Percentiles rank a stretch among this genome's conserved stretches.
These are phyloP conservation scores for Ogataea chonburiensis DNA, from an alignment of 805 yeast species.

Conservation along the genomic window DNA sequence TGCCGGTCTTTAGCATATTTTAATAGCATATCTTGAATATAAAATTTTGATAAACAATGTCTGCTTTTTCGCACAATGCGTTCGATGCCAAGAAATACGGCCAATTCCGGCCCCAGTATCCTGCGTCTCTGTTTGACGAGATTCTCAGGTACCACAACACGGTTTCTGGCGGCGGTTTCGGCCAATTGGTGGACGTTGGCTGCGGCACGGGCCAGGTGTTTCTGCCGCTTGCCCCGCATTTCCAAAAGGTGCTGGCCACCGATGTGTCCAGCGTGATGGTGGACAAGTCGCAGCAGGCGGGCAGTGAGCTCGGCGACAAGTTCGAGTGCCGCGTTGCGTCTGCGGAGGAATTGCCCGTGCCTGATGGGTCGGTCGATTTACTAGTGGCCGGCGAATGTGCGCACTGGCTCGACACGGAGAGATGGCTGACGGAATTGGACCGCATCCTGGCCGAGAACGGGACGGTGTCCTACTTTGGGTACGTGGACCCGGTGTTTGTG, in stretches of 20 bases:
- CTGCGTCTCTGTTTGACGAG: conserved; percentile 44
- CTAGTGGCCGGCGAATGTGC: conserved; percentile 79
- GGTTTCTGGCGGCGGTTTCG: conserved; percentile 17
- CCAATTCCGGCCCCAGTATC: conserved; percentile 66
- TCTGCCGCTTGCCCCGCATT: conserved; percentile 40
- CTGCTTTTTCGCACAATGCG: conserved; percentile 54
- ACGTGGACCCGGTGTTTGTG: conserved; percentile 63
- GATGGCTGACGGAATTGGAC: conserved; percentile 32
- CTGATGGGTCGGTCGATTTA: conserved; percentile 46
- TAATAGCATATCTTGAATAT: conserved; percentile 10
- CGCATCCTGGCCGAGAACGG: conserved; percentile 42
- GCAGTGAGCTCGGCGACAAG: conserved; percentile 1
- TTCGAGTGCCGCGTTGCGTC: conserved; percentile 18
- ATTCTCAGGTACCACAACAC: conserved; percentile 36
- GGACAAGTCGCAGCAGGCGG: conserved; percentile 35
- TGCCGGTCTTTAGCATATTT: conserved; percentile 4
- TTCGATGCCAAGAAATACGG: conserved; percentile 56
- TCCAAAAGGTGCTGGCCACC: conserved; percentile 40
- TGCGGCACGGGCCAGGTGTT: conserved; percentile 57
- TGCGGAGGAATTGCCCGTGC: conserved; percentile 27
- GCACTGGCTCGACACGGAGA: conserved; percentile 65
- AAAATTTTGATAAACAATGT: conserved; percentile 41
- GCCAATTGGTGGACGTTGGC: conserved; percentile 55
- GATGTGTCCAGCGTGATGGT: conserved; percentile 51
- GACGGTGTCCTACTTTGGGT: conserved; percentile 71